These are phyloP conservation scores for Neurospora cerealis DNA, from an alignment of 495 filamentous ascomycete species.

Conservation along the genomic window DNA sequence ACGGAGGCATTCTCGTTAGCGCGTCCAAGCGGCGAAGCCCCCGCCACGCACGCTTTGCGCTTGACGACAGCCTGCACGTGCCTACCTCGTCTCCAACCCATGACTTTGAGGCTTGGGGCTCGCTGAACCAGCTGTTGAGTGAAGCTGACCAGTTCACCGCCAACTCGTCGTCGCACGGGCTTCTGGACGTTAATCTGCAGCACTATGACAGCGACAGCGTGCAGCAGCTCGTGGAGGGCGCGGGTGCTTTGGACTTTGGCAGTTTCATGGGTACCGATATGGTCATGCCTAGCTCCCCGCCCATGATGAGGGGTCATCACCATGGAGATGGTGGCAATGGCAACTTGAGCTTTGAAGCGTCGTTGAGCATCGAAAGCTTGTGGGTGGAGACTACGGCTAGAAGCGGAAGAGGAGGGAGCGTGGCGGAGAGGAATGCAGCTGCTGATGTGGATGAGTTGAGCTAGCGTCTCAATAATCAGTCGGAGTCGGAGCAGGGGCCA, in stretches of 20 bases:
- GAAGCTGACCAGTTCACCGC: constrained; percentile 39
- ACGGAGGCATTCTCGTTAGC: constrained; percentile 8
- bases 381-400: constrained; percentile 4
- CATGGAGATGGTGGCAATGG: not conserved
- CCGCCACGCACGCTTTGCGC: constrained; percentile 21
- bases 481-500: not conserved
- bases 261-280: constrained; percentile 40
- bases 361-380: constrained; percentile 9
- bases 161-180: constrained; percentile 24
- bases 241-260: constrained; percentile 27
- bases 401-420: not conserved
- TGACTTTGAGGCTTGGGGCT: constrained; percentile 15
- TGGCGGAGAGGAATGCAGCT: not conserved
- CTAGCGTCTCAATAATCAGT: not conserved
- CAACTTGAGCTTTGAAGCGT: constrained; percentile 13
- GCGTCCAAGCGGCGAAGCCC: constrained; percentile 30
- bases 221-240: constrained; percentile 11
- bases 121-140: constrained; percentile 49
- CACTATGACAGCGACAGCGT: constrained; percentile 30
- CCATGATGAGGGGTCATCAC: constrained; percentile 19
- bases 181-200: constrained; percentile 24
- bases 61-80: constrained; percentile 11
- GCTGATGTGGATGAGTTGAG: not conserved
- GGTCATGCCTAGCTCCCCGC: constrained; percentile 45
- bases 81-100: constrained; percentile 39